Percentiles rank a stretch among this genome's conserved stretches.
phyloP scores from a whole-genome alignment of 2,329 filamentous ascomycete genomes.

The Apiospora arundinis region DNA sequence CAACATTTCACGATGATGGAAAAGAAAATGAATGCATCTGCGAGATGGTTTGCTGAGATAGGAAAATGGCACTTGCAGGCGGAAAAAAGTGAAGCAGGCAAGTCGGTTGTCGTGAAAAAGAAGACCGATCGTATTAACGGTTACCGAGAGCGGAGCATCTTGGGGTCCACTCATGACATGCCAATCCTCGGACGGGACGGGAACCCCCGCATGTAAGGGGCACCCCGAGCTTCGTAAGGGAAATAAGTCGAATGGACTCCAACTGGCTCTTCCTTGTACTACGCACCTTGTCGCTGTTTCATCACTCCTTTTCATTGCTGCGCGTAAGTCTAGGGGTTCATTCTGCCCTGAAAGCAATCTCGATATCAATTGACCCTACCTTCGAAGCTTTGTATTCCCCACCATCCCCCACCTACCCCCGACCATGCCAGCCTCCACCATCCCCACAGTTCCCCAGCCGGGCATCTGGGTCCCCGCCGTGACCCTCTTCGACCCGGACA shows the following conservation, averaged over 20 bases:
- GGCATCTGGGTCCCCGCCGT: slow-evolving; percentile 57
- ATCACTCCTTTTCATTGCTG: no score
- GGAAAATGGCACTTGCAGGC: no score
- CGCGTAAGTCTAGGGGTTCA: no score
- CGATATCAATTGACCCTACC: neutral
- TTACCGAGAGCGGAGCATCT: neutral
- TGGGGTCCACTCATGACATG: neutral
- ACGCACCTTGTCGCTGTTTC: neutral
- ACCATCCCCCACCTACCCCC: neutral
- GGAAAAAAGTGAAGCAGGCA: no score
- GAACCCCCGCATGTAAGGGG: neutral
- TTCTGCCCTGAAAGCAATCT: no score
- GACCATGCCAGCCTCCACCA: slow-evolving; percentile 13
- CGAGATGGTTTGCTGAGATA: no score
- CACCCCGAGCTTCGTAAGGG: neutral
- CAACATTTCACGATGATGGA: no score
- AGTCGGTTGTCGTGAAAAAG: neutral
- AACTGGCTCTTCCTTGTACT: no score
- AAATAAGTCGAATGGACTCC: neutral
- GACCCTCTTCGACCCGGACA: slow-evolving; percentile 58
- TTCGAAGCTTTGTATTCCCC: neutral
- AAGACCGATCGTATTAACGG: neutral
- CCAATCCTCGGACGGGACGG: neutral
- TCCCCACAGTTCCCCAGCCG: slow-evolving; percentile 39
- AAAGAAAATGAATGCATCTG: no score